Percentiles rank a stretch among this genome's conserved stretches.
phyloP scores from a whole-genome alignment of 2,329 filamentous ascomycete species.

The Trichoderma koningii region DNA sequence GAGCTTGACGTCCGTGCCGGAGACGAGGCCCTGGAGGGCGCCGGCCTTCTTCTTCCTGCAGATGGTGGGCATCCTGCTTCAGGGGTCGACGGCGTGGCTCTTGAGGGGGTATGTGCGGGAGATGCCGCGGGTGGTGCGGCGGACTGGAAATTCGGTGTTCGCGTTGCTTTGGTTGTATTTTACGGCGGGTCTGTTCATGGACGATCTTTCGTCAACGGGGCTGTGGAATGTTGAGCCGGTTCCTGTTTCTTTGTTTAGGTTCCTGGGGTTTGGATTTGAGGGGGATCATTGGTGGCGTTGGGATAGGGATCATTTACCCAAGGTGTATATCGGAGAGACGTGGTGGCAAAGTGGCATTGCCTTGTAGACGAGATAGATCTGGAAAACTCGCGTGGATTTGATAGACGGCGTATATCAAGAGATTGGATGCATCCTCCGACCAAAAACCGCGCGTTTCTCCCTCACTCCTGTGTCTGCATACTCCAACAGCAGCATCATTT shows the following conservation, averaged over 20 bases:
- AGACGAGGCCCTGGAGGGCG: constrained; percentile 54
- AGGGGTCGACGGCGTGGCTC: constrained; percentile 47
- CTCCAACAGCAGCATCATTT: background rate
- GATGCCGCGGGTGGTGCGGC: constrained; percentile 50
- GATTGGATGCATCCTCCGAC: no score
- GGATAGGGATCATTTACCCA: constrained; percentile 53
- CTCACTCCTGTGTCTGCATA: rapidly evolving
- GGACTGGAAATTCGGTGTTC: constrained; percentile 62
- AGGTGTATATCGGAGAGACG: constrained; percentile 58
- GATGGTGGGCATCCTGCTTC: constrained; percentile 63
- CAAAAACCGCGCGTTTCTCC: no score
- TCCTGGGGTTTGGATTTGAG: constrained; percentile 62
- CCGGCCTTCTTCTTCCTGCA: constrained; percentile 73
- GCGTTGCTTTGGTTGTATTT: constrained; percentile 67
- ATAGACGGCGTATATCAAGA: background rate
- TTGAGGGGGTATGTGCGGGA: constrained; percentile 40
- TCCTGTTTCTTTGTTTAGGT: constrained; percentile 71
- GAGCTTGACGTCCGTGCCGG: constrained; percentile 65
- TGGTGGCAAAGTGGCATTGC: constrained; percentile 60
- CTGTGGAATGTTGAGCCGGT: constrained; percentile 82
- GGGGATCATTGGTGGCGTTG: constrained; percentile 70
- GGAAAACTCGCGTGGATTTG: background rate
- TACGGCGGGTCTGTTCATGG: constrained; percentile 66
- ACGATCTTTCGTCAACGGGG: constrained; percentile 74
- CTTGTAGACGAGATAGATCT: constrained; percentile 31